Base-by-base conservation (phyloP, 768 basidiomycete genomes). In the Lenzites betulinus region DNA sequence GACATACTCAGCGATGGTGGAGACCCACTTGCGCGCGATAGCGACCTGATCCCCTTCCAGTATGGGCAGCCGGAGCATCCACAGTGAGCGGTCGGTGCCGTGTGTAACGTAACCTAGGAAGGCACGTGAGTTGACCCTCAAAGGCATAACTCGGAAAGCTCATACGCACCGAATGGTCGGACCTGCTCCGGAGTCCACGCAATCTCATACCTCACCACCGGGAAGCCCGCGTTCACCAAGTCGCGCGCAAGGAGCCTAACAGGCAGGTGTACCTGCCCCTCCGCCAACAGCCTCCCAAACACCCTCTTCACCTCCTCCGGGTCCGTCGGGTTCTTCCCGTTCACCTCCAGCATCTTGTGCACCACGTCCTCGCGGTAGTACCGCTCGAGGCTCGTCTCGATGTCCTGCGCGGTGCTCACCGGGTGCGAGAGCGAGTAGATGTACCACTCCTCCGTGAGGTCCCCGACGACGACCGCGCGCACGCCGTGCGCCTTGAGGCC, bases 361-460 rank as follows among this genome's bases (percentile, higher is more conserved):
- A 82, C 80, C 36, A 86, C 71, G 11, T 79, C 75, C 15, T 59
- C 68, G 1, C 83, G 79, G 69, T 85, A 89, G 68, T 88, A 91
- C 56, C 89, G 73, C 66, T 78, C 72, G 49, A 92, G 66, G 64
- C 88, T 89, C 9, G 77, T 76, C 26, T 79, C 67, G 11, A 90
- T 75, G 62, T 91, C 89, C 23, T 64, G 64, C 22, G 77, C 72
- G 9, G 76, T 71, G 12, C 69, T 52, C 49, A 90, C 80, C 0
- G 84, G 82, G 69, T 89, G 83, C 4, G 88, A 83, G 64, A 90
- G 85, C 15, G 87, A 82, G 65, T 90, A 91, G 51, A 90, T 78
- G 69, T 84, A 89, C 89, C 89, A 91, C 70, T 92, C 89, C 65
- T 91, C 88, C 16, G 76, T 78, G 51, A 90, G 77, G 55, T 89